These are phyloP conservation scores for Borovskyia barvae DNA, from an alignment of 208 protist genomes.

Conservation along the genomic window DNA sequence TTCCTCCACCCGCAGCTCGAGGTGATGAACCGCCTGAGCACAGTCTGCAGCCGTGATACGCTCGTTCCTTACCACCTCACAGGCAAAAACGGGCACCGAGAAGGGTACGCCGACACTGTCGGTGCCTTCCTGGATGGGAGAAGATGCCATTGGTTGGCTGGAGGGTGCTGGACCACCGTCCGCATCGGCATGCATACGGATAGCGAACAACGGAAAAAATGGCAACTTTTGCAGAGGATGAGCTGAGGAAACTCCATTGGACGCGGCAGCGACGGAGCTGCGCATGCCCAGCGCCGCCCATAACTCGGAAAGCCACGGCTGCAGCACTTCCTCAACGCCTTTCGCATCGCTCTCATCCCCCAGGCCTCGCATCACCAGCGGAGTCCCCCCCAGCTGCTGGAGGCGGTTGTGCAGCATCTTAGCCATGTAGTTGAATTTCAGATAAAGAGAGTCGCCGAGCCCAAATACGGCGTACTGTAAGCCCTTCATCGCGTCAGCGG, in stretches of 20 bases:
- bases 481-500: slow-evolving; percentile 38
- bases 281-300: slow-evolving; percentile 48
- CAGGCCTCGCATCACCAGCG: slow-evolving; percentile 77
- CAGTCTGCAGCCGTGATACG: slow-evolving; percentile 59
- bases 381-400: slow-evolving; percentile 66
- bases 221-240: slow-evolving; percentile 17
- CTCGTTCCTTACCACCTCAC: slow-evolving; percentile 35
- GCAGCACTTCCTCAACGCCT: slow-evolving; percentile 66
- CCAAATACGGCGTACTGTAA: slow-evolving; percentile 90
- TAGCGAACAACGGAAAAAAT: slow-evolving; percentile 26
- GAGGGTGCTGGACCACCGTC: not conserved
- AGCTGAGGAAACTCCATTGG: not conserved
- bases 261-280: not conserved
- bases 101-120: not conserved
- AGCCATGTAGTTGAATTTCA: slow-evolving; percentile 91
- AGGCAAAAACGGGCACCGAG: slow-evolving; percentile 37
- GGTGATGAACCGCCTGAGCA: slow-evolving; percentile 69
- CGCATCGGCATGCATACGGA: not conserved
- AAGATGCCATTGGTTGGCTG: not conserved
- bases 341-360: slow-evolving; percentile 91
- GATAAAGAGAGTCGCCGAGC: slow-evolving; percentile 87
- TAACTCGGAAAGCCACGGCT: slow-evolving; percentile 67
- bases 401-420: slow-evolving; percentile 93
- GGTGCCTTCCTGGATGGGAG: too few species aligned
- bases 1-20: slow-evolving; percentile 26